Percentiles rank a stretch among this genome's conserved stretches.
phyloP scores from a whole-genome alignment of 2,329 filamentous ascomycete species.

The Paracoccidioides lutzii region DNA sequence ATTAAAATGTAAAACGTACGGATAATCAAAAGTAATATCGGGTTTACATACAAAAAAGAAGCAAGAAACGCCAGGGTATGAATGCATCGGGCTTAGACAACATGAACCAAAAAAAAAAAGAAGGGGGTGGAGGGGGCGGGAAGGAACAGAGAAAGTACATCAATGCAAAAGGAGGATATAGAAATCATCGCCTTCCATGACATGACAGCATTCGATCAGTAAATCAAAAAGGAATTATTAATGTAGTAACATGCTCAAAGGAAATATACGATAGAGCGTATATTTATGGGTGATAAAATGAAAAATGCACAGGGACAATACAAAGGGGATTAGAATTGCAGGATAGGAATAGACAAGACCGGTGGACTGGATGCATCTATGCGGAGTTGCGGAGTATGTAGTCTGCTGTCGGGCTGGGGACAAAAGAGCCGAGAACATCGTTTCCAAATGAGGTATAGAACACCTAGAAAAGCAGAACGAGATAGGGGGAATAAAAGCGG shows the following conservation, averaged over 20 bases:
- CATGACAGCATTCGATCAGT: conserved; percentile 1
- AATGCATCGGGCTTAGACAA: neutral
- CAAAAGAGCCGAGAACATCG: no score
- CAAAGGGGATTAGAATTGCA: no score
- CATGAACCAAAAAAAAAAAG: no score
- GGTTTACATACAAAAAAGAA: neutral
- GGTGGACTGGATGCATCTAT: no score
- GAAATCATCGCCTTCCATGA: conserved; percentile 1
- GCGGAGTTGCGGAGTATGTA: no score
- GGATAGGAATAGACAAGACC: no score
- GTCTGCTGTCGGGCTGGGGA: no score
- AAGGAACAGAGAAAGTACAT: neutral
- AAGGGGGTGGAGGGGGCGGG: no score
- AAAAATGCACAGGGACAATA: neutral
- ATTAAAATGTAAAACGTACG: neutral
- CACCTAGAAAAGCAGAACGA: no score
- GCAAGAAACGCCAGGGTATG: conserved; percentile 3
- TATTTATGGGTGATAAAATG: neutral
- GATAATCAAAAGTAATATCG: neutral
- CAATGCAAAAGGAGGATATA: neutral
- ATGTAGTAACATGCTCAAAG: neutral
- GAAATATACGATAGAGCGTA: neutral
- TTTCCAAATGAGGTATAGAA: no score
- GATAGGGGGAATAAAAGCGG: no score
- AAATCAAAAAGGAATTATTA: conserved; percentile 2